Evolutionary conservation across 2,329 filamentous ascomycete species (phyloP).

Genomic region (Claviceps sp.): DNA sequence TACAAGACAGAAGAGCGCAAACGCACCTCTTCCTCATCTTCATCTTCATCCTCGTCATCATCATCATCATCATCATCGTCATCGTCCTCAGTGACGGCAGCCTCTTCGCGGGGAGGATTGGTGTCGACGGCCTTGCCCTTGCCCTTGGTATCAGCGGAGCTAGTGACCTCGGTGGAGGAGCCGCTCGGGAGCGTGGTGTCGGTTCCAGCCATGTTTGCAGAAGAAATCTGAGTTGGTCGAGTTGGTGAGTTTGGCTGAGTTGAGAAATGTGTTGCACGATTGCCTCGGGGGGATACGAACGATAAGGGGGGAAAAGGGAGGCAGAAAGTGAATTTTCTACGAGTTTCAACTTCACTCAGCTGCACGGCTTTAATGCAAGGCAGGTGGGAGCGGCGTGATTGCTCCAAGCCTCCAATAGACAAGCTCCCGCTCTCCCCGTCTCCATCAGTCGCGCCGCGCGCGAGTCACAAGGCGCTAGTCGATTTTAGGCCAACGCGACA

Average conservation of each 20-base stretch:
- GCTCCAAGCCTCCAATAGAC: neutral
- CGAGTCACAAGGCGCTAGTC: constrained; percentile 12
- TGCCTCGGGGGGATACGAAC: neutral
- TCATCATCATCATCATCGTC: constrained; percentile 54
- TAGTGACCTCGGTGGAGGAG: constrained; percentile 23
- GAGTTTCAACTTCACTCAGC: constrained; percentile 11
- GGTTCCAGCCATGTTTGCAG: constrained; percentile 32
- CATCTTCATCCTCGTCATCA: constrained; percentile 30
- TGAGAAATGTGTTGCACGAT: neutral
- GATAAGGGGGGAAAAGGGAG: constrained; percentile 3
- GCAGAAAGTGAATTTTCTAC: constrained; percentile 9
- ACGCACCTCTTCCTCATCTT: constrained; percentile 19
- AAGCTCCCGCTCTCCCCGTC: neutral
- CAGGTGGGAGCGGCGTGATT: constrained; percentile 11
- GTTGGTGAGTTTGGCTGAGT: neutral
- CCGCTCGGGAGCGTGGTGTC: constrained; percentile 33
- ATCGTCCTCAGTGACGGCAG: constrained; percentile 60
- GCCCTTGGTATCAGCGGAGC: constrained; percentile 53
- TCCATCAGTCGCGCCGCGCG: neutral
- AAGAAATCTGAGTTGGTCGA: neutral
- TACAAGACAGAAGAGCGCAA: neutral
- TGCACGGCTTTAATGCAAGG: constrained; percentile 10
- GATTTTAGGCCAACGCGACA: constrained; percentile 2
- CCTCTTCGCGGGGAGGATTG: constrained; percentile 36
- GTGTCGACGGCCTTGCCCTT: constrained; percentile 65